These are phyloP conservation scores for Anthracocystis panici-leucophaei DNA, from an alignment of 1,284 basidiomycete species.

Conservation along the genomic window DNA sequence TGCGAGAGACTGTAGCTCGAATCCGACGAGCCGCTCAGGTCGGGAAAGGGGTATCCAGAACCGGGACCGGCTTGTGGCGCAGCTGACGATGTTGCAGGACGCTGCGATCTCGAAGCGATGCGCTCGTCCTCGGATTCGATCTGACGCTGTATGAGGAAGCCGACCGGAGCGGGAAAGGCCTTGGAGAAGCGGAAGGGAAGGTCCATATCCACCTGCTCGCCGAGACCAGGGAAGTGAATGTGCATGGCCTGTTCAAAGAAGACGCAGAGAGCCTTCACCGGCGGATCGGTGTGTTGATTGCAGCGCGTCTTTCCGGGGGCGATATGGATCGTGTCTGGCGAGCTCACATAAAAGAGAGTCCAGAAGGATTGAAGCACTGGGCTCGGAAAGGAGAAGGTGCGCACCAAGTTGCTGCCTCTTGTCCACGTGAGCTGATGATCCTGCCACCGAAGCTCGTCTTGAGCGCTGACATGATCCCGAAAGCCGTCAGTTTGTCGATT, in stretches of 20 bases:
- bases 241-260: slow-evolving; percentile 56
- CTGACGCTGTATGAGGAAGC: slow-evolving; percentile 57
- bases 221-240: slow-evolving; percentile 53
- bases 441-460: slow-evolving; percentile 53
- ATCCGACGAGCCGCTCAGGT: slow-evolving; percentile 26
- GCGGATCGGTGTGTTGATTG: neutral
- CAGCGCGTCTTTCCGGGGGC: slow-evolving; percentile 30
- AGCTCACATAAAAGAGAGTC: slow-evolving; percentile 49
- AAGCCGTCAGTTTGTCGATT: neutral
- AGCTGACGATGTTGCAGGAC: slow-evolving; percentile 3
- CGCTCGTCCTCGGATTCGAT: slow-evolving; percentile 49
- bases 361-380: slow-evolving; percentile 57
- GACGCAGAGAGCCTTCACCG: slow-evolving; percentile 53
- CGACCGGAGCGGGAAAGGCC: slow-evolving; percentile 48
- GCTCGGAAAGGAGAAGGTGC: slow-evolving; percentile 48
- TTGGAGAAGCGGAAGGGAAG: slow-evolving; percentile 51
- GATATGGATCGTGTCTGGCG: slow-evolving; percentile 29
- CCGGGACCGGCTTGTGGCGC: neutral
- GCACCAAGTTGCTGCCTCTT: slow-evolving; percentile 39
- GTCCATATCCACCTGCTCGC: slow-evolving; percentile 54
- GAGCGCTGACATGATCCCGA: neutral
- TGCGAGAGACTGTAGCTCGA: slow-evolving; percentile 30
- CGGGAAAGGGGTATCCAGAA: slow-evolving; percentile 33
- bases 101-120: slow-evolving; percentile 26
- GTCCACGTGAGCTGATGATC: slow-evolving; percentile 51